phyloP scores from a whole-genome alignment of 1,139 yeast species.

The Debaryomycetaceae sp. region DNA sequence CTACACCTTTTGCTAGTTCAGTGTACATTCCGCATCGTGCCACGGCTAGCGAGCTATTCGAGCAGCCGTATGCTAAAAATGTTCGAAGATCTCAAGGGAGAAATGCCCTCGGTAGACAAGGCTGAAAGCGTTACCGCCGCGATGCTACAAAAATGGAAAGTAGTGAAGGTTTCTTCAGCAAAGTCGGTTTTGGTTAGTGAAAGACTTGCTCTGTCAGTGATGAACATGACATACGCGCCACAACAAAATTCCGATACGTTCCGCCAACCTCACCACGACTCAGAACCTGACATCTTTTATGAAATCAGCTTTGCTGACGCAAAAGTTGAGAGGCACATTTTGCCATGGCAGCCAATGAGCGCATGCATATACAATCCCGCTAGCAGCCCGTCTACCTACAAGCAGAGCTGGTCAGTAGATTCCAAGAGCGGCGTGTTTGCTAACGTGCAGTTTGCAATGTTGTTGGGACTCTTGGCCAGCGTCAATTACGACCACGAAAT shows the following conservation, averaged over 20 bases:
- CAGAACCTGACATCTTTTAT: slow-evolving; percentile 1
- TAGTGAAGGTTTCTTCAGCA: slow-evolving; percentile 3
- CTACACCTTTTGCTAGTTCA: no score
- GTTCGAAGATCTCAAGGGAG: slow-evolving; percentile 2
- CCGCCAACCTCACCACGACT: not conserved
- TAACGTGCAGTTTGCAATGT: slow-evolving; percentile 7
- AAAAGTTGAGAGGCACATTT: not conserved
- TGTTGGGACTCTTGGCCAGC: slow-evolving; percentile 9
- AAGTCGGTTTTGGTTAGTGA: slow-evolving; percentile 4
- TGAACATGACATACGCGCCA: not conserved
- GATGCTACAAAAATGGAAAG: slow-evolving; percentile 3
- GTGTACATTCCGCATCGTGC: not conserved
- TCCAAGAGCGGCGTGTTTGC: slow-evolving; percentile 8
- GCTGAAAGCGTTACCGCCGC: slow-evolving; percentile 3
- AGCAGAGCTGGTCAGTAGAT: slow-evolving; percentile 15
- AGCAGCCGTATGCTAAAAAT: slow-evolving; percentile 1
- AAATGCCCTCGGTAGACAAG: slow-evolving; percentile 3
- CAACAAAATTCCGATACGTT: no score
- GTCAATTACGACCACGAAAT: slow-evolving; percentile 5
- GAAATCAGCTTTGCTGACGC: slow-evolving; percentile 5
- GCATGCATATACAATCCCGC: slow-evolving; percentile 5
- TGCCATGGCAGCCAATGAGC: slow-evolving; percentile 6
- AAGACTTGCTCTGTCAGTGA: not conserved
- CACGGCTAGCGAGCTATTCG: not conserved
- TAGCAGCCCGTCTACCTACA: slow-evolving; percentile 9